A percentile compares a stretch with the other conserved stretches of the same genome.
These are phyloP conservation scores for Picea mariana DNA, from an alignment of 83 land plant species.

Conservation along the genomic window DNA sequence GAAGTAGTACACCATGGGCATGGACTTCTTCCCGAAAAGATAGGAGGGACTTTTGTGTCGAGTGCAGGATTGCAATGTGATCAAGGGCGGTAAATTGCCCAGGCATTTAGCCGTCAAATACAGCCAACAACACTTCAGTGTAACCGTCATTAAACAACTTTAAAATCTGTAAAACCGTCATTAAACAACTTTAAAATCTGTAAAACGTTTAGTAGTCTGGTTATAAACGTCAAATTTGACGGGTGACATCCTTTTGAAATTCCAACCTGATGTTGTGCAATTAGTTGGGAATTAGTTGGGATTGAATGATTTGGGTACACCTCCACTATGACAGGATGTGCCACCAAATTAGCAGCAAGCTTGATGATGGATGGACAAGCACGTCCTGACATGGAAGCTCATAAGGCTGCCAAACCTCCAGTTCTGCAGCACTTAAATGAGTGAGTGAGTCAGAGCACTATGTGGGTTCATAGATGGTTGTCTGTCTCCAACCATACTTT, in stretches of 20 bases:
- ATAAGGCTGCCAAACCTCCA: slow-evolving; percentile 1
- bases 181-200: too few species aligned
- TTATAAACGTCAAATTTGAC: too few species aligned
- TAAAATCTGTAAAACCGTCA: too few species aligned
- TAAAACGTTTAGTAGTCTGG: too few species aligned
- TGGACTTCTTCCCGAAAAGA: slow-evolving; percentile 12
- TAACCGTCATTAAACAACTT: too few species aligned
- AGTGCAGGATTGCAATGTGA: too few species aligned
- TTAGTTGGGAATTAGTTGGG: slow-evolving; percentile 5
- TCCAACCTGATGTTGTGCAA: too few species aligned
- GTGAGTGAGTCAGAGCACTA: slow-evolving; percentile 13
- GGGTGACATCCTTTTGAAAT: too few species aligned
- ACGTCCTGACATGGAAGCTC: slow-evolving; percentile 9
- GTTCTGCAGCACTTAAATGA: slow-evolving; percentile 14
- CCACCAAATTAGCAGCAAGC: slow-evolving; percentile 7
- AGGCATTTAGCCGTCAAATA: too few species aligned
- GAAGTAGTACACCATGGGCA: not conserved
- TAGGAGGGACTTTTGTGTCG: not conserved
- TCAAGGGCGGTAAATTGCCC: too few species aligned
- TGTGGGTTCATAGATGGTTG: slow-evolving; percentile 2
- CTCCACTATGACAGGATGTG: slow-evolving; percentile 10
- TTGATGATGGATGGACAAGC: slow-evolving; percentile 8
- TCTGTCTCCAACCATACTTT: slow-evolving; percentile 7
- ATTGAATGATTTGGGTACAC: slow-evolving; percentile 1
- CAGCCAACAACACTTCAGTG: too few species aligned